A percentile compares a stretch with the other conserved stretches of the same genome.
These are phyloP conservation scores for Goniomonas avonlea DNA, from an alignment of 78 protist genomes.

Conservation along the genomic window DNA sequence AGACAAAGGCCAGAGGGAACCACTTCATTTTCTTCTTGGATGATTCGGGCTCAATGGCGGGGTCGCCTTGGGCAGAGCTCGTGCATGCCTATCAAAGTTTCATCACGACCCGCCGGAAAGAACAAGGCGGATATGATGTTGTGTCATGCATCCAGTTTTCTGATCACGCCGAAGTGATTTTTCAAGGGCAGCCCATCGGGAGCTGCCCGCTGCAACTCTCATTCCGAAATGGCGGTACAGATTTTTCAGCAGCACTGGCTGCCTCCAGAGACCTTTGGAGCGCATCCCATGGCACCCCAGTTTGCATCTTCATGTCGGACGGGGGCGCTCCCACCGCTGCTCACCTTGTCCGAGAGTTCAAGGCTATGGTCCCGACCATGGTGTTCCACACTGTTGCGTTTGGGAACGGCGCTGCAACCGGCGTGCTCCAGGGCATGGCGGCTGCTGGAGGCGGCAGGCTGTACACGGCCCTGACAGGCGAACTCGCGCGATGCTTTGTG, in stretches of 20 bases:
- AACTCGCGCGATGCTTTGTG: no score
- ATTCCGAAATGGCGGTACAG: neutral
- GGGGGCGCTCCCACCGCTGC: neutral
- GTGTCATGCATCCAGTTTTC: neutral
- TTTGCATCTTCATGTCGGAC: neutral
- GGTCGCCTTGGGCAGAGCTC: neutral
- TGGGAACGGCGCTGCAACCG: no score
- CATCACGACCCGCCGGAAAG: neutral
- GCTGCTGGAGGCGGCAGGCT: neutral
- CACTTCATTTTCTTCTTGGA: neutral
- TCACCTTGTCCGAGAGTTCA: neutral
- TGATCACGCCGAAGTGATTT: no score
- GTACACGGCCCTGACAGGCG: no score
- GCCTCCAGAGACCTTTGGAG: neutral
- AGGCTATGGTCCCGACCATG: neutral
- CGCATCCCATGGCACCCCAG: neutral
- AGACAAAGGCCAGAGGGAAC: neutral
- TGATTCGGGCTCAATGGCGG: neutral
- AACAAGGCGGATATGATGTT: neutral
- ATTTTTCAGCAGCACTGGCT: neutral
- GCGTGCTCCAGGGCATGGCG: neutral
- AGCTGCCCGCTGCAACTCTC: no score
- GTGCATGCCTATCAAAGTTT: neutral
- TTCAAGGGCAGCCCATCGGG: no score
- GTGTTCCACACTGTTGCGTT: neutral